Evolutionary conservation across 306 rosid genomes (phyloP).

Genomic region (Begonia fuchsioides): DNA sequence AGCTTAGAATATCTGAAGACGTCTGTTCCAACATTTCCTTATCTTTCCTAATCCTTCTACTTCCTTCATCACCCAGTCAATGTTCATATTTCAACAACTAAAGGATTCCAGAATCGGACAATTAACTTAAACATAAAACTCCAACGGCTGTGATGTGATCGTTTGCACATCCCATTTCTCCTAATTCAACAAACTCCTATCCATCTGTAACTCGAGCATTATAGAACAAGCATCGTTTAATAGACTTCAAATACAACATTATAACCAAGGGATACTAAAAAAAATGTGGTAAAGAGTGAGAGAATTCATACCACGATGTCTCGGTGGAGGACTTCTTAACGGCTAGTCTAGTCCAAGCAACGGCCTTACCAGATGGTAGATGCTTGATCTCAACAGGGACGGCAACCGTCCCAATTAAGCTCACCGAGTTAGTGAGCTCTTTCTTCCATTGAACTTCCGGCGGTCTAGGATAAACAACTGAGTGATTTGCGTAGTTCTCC

Average conservation of each 20-base stretch:
- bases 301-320: slow-evolving; percentile 31
- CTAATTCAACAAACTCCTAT: neutral
- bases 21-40: too few relatives aligned
- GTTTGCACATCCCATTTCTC: neutral
- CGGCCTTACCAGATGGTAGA: slow-evolving; percentile 58
- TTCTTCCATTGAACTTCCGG: slow-evolving; percentile 76
- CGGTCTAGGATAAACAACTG: slow-evolving; percentile 42
- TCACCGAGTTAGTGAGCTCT: slow-evolving; percentile 67
- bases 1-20: too few relatives aligned
- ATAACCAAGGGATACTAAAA: neutral
- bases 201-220: neutral
- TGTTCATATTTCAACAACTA: too few relatives aligned
- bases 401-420: slow-evolving; percentile 62
- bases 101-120: too few relatives aligned
- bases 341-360: slow-evolving; percentile 77
- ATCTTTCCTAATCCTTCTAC: too few relatives aligned
- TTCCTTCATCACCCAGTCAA: too few relatives aligned
- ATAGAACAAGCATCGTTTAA: neutral
- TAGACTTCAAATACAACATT: neutral
- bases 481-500: slow-evolving; percentile 14
- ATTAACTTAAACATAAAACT: too few relatives aligned
- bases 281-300: neutral
- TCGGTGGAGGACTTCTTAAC: slow-evolving; percentile 63
- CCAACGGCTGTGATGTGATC: neutral
- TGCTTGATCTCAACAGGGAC: slow-evolving; percentile 60